A percentile compares a stretch with the other conserved stretches of the same genome.
Conservation (phyloP, 768 basidiomycete genomes). For the Lentinula detonsa region DNA sequence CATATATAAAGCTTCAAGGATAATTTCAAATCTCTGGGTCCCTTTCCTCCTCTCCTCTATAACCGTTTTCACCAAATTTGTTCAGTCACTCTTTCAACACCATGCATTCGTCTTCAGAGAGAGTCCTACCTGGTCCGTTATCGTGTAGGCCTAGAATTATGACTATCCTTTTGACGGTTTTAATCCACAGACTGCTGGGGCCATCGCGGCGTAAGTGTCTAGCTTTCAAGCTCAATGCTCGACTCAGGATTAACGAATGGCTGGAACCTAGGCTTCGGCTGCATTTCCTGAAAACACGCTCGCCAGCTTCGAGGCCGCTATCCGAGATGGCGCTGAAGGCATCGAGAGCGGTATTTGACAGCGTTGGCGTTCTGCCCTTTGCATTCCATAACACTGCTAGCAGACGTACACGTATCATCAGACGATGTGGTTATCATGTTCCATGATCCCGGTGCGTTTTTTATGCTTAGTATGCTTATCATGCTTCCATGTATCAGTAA, state of each 20-base stretch:
- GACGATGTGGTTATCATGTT: slow-evolving; percentile 93
- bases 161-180: background rate
- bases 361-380: slow-evolving; percentile 26
- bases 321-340: slow-evolving; percentile 90
- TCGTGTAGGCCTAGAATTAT: background rate
- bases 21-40: background rate
- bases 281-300: slow-evolving; percentile 91
- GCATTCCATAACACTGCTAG: slow-evolving; percentile 43
- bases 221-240: background rate
- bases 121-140: slow-evolving; percentile 2
- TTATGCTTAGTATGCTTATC: slow-evolving; percentile 6
- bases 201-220: slow-evolving; percentile 23
- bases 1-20: background rate
- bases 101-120: background rate
- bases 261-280: slow-evolving; percentile 62
- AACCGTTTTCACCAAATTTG: background rate
- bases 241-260: background rate
- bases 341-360: slow-evolving; percentile 91
- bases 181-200: slow-evolving; percentile 59
- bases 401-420: slow-evolving; percentile 92
- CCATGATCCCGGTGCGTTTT: slow-evolving; percentile 75
- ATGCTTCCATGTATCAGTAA: background rate
- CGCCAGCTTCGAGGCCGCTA: slow-evolving; percentile 92
- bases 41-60: background rate
- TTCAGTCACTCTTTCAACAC: background rate